Evolutionary conservation across 257 asterid species (phyloP).

Genomic region (Solanum peruvianum): DNA sequence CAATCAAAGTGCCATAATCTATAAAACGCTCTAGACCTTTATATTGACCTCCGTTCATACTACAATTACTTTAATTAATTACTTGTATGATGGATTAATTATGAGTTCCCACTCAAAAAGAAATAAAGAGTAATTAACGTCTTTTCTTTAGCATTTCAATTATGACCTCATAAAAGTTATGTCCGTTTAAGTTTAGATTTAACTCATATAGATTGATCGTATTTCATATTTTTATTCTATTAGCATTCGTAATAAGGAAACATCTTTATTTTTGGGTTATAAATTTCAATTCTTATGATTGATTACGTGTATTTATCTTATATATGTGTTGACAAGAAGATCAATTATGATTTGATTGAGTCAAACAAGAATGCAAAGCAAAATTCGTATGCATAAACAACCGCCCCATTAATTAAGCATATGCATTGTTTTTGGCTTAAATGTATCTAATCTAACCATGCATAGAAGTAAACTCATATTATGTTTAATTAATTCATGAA

Average conservation of each 20-base stretch:
- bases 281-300: background rate
- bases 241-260: background rate
- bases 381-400: background rate
- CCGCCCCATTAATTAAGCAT: background rate
- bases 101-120: background rate
- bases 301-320: background rate
- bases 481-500: background rate
- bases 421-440: background rate
- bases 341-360: background rate
- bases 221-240: too few relatives aligned
- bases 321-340: background rate
- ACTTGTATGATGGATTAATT: background rate
- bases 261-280: background rate
- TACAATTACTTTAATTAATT: background rate
- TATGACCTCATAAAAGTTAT: background rate
- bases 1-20: background rate
- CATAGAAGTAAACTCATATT: background rate
- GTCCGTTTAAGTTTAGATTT: background rate
- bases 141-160: background rate
- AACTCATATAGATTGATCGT: background rate
- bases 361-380: background rate
- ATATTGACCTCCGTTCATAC: background rate
- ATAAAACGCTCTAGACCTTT: background rate
- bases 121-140: background rate
- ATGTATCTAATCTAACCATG: background rate